Conservation (phyloP, 768 basidiomycete species). For the Coprinopsis strossmayeri region DNA sequence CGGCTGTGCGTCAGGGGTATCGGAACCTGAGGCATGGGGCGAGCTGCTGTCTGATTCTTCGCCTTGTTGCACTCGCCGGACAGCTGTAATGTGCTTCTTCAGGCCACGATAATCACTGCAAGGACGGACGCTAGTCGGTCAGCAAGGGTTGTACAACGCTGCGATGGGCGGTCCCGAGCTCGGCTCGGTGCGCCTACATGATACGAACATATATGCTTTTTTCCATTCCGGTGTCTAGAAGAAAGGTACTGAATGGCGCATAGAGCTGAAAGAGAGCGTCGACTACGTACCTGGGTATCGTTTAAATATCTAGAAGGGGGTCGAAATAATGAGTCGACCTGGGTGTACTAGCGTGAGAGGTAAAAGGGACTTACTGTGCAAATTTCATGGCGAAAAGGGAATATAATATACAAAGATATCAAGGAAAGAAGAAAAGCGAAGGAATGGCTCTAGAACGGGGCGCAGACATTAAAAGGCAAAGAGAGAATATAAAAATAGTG, state of each 20-base stretch:
- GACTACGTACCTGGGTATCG: slow-evolving; percentile 52
- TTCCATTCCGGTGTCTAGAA: slow-evolving; percentile 70
- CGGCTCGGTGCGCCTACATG: too few species aligned
- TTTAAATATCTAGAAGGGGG: slow-evolving; percentile 47
- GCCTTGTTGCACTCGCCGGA: slow-evolving; percentile 35
- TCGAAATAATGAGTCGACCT: background rate
- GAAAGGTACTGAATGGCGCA: slow-evolving; percentile 2
- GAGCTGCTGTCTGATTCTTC: slow-evolving; percentile 12
- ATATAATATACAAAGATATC: background rate
- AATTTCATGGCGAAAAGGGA: slow-evolving; percentile 43
- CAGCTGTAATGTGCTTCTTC: slow-evolving; percentile 57
- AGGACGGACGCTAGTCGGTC: too few species aligned
- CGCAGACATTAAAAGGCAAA: background rate
- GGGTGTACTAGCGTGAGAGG: background rate
- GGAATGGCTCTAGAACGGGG: background rate
- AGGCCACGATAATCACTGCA: slow-evolving; percentile 66
- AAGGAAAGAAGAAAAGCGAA: background rate
- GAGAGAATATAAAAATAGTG: background rate
- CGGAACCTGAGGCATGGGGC: slow-evolving; percentile 7
- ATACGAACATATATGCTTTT: slow-evolving; percentile 47
- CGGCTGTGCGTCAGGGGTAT: background rate
- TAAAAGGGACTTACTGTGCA: slow-evolving; percentile 35
- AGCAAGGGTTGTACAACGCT: too few species aligned
- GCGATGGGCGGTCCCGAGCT: too few species aligned
- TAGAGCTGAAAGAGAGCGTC: background rate